These are phyloP conservation scores for Colletotrichum filicis DNA, from an alignment of 2,329 filamentous ascomycete species.

Conservation along the genomic window DNA sequence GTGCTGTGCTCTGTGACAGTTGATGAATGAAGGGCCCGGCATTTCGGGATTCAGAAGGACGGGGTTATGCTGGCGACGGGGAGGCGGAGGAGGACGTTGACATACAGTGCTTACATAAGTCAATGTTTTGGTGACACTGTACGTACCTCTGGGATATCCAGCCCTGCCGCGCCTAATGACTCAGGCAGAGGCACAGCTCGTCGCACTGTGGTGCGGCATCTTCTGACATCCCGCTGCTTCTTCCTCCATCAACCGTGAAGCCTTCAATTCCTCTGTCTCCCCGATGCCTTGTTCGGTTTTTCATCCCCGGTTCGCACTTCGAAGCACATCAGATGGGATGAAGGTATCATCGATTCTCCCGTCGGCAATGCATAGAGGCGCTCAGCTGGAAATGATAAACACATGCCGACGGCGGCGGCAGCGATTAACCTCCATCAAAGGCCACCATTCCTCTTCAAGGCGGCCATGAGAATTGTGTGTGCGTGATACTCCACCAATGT, in stretches of 20 bases:
- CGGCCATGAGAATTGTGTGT: not conserved
- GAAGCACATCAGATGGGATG: not conserved
- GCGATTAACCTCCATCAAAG: not conserved
- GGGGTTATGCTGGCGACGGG: not conserved
- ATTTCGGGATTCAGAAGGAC: not conserved
- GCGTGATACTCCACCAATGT: slow-evolving; percentile 15
- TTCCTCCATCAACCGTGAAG: not conserved
- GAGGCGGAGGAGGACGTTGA: not conserved
- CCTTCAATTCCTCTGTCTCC: not conserved
- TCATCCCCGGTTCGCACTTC: not conserved
- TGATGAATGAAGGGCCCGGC: not conserved
- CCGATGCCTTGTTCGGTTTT: not conserved
- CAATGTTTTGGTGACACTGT: too few relatives aligned
- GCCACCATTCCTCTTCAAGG: not conserved
- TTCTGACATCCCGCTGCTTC: not conserved
- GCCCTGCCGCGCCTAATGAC: too few relatives aligned
- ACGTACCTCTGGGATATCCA: too few relatives aligned
- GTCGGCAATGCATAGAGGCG: not conserved
- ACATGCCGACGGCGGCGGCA: not conserved
- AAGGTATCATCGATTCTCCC: not conserved
- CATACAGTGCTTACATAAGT: not conserved
- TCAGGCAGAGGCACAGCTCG: not conserved
- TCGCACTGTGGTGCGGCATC: not conserved
- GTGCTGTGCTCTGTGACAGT: not conserved
- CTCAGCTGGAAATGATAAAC: not conserved